Evolutionary conservation across 1,284 basidiomycete genomes (phyloP), one percentile per base, ranked within the genome.

Genomic region (Hypsizygus ulmarius): DNA sequence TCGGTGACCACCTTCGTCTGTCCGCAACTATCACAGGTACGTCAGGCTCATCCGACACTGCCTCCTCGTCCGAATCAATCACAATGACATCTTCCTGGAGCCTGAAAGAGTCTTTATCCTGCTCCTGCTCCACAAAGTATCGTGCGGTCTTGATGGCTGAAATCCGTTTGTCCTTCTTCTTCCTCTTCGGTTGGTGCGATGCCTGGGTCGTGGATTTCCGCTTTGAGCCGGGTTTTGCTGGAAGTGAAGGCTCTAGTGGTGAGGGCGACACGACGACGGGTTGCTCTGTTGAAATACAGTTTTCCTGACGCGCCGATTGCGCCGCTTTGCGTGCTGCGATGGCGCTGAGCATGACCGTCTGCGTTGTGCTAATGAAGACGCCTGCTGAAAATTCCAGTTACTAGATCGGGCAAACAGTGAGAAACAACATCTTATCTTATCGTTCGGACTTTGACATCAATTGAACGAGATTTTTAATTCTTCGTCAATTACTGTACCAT

Each of bases 261-360:
- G 45, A 41, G 27, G 61, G 51, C 10, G 53, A 50, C 21, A 47
- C 43, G 43, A 45, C n/a, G n/a, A 3, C 43, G 14, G 57, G 49
- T 25, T 55, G 47, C 35, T 41, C 33, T 30, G 60, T 43, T 29
- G 33, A 37, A 30, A 16, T 30, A 27, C 8, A 44, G 2, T 18
- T 3, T 44, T 47, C 43, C 33, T 49, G 52, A 15, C 51, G 52
- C 12, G 59, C 54, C 5, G 63, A 66, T 40, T 65, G 65, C 56
- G 75, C 66, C n/a, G 77, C 78, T 59, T 77, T 82, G 29, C 80
- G 74, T 12, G 80, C 81, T 43, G 80, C 79, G 40, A 84, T 66
- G 18, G 81, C 81, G 57, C 80, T 82, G 41, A 82, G 65, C 81
- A 82, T 82, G 33, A 14, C 2, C n/a, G 15, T 7, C 15, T 10